phyloP scores from a whole-genome alignment of 2,329 filamentous ascomycete species.

The Fusarium sp. region DNA sequence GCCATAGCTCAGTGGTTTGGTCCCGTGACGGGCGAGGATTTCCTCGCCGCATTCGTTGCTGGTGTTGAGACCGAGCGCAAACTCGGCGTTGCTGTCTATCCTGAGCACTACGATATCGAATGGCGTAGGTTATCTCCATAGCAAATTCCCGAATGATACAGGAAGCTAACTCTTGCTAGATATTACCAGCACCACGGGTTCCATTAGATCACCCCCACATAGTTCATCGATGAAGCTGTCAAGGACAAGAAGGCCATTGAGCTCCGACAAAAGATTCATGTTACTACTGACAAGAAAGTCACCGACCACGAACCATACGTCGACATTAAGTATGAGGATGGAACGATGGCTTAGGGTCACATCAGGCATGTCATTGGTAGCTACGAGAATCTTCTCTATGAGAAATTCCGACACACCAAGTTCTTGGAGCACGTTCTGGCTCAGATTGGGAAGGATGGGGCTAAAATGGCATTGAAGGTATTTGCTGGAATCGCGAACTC shows the following conservation, averaged over 20 bases:
- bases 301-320: conserved; percentile 4
- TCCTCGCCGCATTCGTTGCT: conserved; percentile 6
- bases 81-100: conserved; percentile 4
- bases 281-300: conserved; percentile 3
- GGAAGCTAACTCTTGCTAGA: background rate
- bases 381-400: conserved; percentile 4
- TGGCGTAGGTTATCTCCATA: background rate
- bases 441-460: conserved; percentile 3
- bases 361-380: conserved; percentile 3
- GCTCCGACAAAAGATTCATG: background rate
- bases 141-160: too few relatives aligned
- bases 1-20: conserved; percentile 2
- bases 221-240: conserved; percentile 4
- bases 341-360: background rate
- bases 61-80: conserved; percentile 8
- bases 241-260: conserved; percentile 1
- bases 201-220: background rate
- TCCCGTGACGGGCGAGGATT: background rate
- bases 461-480: conserved; percentile 2
- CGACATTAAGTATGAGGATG: conserved; percentile 1
- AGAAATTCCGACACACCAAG: background rate
- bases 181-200: conserved; percentile 4
- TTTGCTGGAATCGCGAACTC: conserved; percentile 2
- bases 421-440: conserved; percentile 7
- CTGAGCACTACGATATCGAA: conserved; percentile 6